Percentiles rank a stretch among this genome's conserved stretches.
These are phyloP conservation scores for Spizellomyces punctatus DNA, from an alignment of 192 early-diverging fungal genomes.

Conservation along the genomic window DNA sequence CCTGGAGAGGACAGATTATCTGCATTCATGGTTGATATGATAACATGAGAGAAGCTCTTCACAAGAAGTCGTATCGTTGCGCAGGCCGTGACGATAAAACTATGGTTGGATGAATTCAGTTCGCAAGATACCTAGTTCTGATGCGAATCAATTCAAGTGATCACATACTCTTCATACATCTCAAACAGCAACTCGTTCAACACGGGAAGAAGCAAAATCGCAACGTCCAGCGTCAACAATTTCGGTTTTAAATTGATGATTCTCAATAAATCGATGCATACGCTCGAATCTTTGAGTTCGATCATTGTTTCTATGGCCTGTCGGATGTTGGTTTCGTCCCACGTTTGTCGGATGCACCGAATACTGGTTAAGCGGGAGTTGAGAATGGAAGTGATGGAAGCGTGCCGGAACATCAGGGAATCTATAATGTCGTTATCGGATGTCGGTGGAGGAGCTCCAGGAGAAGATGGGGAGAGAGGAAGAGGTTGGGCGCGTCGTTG, in stretches of 20 bases:
- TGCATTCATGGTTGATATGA: constrained; percentile 35
- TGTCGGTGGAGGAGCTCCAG: constrained; percentile 13
- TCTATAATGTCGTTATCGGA: constrained; percentile 46
- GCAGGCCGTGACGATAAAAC: constrained; percentile 53
- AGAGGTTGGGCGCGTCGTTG: constrained; percentile 26
- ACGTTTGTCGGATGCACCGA: constrained; percentile 37
- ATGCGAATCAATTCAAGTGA: neutral
- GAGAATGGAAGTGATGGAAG: constrained; percentile 47
- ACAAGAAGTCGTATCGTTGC: constrained; percentile 43
- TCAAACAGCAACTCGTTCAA: constrained; percentile 55
- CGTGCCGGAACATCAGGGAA: constrained; percentile 45
- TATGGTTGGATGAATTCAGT: constrained; percentile 15
- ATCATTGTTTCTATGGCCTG: constrained; percentile 39
- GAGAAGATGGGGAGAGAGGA: constrained; percentile 23
- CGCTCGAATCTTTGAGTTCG: constrained; percentile 37
- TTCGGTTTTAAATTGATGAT: constrained; percentile 50
- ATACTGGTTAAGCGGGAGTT: constrained; percentile 32
- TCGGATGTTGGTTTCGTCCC: constrained; percentile 50
- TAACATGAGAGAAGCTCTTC: constrained; percentile 43
- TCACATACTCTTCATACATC: constrained; percentile 56
- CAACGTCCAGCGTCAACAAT: constrained; percentile 50
- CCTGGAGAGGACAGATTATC: constrained; percentile 30
- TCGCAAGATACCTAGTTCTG: no score
- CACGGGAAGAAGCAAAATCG: constrained; percentile 41
- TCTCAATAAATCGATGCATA: constrained; percentile 46